These are phyloP conservation scores for Fusarium hostae DNA, from an alignment of 2,329 filamentous ascomycete genomes.

Conservation along the genomic window DNA sequence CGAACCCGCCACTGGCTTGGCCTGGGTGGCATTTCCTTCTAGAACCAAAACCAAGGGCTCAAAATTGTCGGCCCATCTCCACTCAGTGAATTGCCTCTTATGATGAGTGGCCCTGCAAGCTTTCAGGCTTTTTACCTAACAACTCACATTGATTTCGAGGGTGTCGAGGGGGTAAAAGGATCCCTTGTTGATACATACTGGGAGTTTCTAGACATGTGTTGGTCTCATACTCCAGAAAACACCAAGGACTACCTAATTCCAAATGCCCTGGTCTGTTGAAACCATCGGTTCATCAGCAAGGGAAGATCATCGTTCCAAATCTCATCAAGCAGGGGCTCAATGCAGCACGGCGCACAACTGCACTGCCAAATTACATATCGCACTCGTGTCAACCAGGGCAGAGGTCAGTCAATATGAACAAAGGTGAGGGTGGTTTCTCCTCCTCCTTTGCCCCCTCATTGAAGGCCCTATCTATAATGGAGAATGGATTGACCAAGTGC, in stretches of 20 bases:
- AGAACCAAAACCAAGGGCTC: not conserved
- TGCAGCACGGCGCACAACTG: not conserved
- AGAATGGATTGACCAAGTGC: not conserved
- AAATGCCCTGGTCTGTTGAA: not conserved
- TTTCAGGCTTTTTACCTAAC: not conserved
- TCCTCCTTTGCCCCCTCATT: slow-evolving; percentile 13
- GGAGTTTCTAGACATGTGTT: not conserved
- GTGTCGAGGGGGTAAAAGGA: slow-evolving; percentile 7
- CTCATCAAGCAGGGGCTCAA: slow-evolving; percentile 5
- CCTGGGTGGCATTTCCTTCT: slow-evolving; percentile 5
- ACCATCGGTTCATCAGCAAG: slow-evolving; percentile 1
- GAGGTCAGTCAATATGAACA: not conserved
- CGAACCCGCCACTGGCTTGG: slow-evolving; percentile 1
- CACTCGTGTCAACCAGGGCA: not conserved
- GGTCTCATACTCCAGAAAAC: slow-evolving; percentile 2
- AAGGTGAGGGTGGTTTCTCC: not conserved
- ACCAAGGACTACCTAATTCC: not conserved
- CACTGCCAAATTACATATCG: not conserved
- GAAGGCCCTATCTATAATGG: not conserved
- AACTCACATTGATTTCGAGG: not conserved
- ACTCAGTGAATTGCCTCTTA: not conserved
- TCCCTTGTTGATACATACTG: not conserved
- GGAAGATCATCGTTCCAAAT: slow-evolving; percentile 20
- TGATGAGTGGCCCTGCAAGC: not conserved
- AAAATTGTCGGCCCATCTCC: slow-evolving; percentile 4